These are phyloP conservation scores for Gossypium sturtianum DNA, from an alignment of 345 rosid genomes.

Conservation along the genomic window DNA sequence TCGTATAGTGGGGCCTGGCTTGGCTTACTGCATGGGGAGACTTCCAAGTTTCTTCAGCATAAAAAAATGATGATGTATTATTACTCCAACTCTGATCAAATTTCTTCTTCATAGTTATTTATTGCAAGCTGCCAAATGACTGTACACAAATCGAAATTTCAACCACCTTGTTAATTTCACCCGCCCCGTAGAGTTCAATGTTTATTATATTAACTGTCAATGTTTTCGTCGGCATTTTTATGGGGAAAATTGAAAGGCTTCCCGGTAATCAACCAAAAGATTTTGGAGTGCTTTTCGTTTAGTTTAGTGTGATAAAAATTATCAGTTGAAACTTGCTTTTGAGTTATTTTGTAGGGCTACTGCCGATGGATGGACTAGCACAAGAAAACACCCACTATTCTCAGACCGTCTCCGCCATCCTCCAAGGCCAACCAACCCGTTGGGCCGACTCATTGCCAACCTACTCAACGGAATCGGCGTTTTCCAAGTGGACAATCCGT, in stretches of 20 bases:
- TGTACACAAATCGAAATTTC: background rate
- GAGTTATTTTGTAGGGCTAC: constrained; percentile 24
- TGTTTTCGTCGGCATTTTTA: too few relatives aligned
- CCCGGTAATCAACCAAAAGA: background rate
- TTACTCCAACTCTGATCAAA: too few relatives aligned
- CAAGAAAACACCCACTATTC: constrained; percentile 80
- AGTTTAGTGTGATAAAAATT: background rate
- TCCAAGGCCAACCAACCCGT: constrained; percentile 47
- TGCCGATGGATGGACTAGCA: constrained; percentile 38
- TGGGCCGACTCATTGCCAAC: constrained; percentile 45
- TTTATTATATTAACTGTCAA: too few relatives aligned
- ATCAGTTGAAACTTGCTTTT: too few relatives aligned
- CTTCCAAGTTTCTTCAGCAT: too few relatives aligned
- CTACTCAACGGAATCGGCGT: constrained; percentile 49
- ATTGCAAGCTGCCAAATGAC: background rate
- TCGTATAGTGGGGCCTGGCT: too few relatives aligned
- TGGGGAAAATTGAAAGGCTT: background rate
- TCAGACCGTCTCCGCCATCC: constrained; percentile 80
- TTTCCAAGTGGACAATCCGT: constrained; percentile 56
- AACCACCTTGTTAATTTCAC: background rate
- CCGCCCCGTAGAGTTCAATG: too few relatives aligned
- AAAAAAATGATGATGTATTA: too few relatives aligned
- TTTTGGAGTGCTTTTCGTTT: background rate
- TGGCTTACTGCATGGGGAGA: too few relatives aligned
- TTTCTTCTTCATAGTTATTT: background rate